Evolutionary conservation across 2,329 filamentous ascomycete genomes (phyloP), one percentile per base, ranked within the genome.

Genomic region (Paecilomyces sp.): DNA sequence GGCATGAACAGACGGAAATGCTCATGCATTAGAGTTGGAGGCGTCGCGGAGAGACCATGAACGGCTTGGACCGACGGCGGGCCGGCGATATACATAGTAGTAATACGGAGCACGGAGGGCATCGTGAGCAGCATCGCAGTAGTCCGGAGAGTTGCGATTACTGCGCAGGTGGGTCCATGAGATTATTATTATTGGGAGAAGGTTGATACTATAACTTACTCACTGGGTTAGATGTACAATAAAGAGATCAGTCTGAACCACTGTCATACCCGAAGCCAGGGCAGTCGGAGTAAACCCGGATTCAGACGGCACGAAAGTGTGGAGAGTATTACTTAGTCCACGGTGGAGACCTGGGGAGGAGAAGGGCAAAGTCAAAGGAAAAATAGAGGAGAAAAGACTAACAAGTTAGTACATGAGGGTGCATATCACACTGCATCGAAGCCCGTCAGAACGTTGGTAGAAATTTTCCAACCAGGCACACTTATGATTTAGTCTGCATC

Each of bases 401-500:
- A 7, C 15, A 1, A 22, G 22, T 28, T 28, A 47, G 22, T 22
- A 22, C 22, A 22, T 22, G 5, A 18, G 41, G 41, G 18, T 47
- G 41, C 41, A 47, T 47, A 22, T 47, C 41, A 47, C 15, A 47
- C 52, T 47, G 55, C 55, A 57, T 57, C 28, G 55, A 57, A 57
- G 55, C n/a, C 31, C 33, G 55, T 57, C 55, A 57, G 55, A 57
- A 57, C 31, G 18, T 28, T 36, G 55, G 55, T 57, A 57, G 55
- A 57, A 47, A 30, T n/a, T n/a, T n/a, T 47, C 15, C 41, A 11
- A 47, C 15, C 41, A 18, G 41, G 41, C 41, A 33, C 54, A 30
- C 54, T 28, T 52, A 31, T 41, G 58, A 33, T 57, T 50, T 54
- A 36, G 13, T 41, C 15, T 18, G n/a, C 41, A 18, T 47, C n/a